These are phyloP conservation scores for Hyaloscypha finlandica DNA, from an alignment of 495 filamentous ascomycete species.

Conservation along the genomic window DNA sequence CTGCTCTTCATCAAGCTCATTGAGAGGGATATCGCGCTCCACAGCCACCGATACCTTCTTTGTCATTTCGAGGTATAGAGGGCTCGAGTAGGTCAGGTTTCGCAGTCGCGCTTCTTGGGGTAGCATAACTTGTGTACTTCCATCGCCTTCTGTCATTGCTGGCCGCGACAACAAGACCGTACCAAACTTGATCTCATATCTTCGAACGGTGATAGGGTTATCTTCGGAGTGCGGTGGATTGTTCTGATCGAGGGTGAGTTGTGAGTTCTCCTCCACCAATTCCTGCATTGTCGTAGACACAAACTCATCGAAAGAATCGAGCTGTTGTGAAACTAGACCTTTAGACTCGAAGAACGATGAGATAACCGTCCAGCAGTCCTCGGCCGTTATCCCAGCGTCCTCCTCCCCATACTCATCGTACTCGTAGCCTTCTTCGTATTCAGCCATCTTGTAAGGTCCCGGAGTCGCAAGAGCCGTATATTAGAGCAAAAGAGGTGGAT, in stretches of 20 bases:
- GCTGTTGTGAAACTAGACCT: slow-evolving; percentile 94
- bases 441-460: slow-evolving; percentile 30
- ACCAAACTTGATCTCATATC: slow-evolving; percentile 93
- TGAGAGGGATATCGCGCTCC: slow-evolving; percentile 64
- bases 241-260: slow-evolving; percentile 86
- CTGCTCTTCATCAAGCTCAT: slow-evolving; percentile 64
- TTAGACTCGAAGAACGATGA: slow-evolving; percentile 93
- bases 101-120: slow-evolving; percentile 93
- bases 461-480: background rate
- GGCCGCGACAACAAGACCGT: slow-evolving; percentile 80
- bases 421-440: slow-evolving; percentile 37
- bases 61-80: slow-evolving; percentile 82
- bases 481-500: background rate
- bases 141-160: slow-evolving; percentile 88
- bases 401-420: slow-evolving; percentile 60
- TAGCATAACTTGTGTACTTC: slow-evolving; percentile 74
- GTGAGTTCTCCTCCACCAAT: slow-evolving; percentile 83
- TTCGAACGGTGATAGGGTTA: slow-evolving; percentile 75
- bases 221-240: slow-evolving; percentile 70
- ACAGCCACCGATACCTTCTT: slow-evolving; percentile 79
- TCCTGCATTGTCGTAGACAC: slow-evolving; percentile 89
- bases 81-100: slow-evolving; percentile 92
- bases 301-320: slow-evolving; percentile 98
- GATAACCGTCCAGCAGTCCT: slow-evolving; percentile 98
- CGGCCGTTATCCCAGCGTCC: slow-evolving; percentile 75